These are phyloP conservation scores for Pichia cabralensis DNA, from an alignment of 805 yeast species.

Conservation along the genomic window DNA sequence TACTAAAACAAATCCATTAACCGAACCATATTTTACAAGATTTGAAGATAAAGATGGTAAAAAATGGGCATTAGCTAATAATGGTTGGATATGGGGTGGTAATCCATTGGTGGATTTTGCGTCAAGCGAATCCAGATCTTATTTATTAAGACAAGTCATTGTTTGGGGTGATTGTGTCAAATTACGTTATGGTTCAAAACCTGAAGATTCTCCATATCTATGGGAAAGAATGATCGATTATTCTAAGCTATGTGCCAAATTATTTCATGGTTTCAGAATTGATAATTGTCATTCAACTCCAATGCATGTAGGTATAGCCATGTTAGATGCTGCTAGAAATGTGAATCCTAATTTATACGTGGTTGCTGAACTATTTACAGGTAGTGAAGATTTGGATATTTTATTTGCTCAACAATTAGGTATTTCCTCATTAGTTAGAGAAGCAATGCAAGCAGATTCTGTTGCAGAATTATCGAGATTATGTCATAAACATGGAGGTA, in stretches of 20 bases:
- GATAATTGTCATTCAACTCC: conserved; percentile 98
- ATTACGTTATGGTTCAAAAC: conserved; percentile 68
- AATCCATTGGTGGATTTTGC: conserved; percentile 93
- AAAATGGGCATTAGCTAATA: conserved; percentile 73
- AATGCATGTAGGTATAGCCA: conserved; percentile 81
- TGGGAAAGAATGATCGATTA: conserved; percentile 86
- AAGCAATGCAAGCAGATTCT: conserved; percentile 95
- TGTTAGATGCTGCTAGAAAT: conserved; percentile 78
- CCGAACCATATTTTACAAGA: conserved; percentile 84
- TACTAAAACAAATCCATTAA: conserved; percentile 46
- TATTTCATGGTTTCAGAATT: conserved; percentile 82
- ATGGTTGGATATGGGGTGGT: conserved; percentile 99
- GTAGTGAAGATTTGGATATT: conserved; percentile 85
- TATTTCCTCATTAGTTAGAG: conserved; percentile 80
- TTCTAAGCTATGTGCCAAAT: conserved; percentile 56
- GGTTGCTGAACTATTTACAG: conserved; percentile 90
- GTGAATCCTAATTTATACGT: conserved; percentile 82
- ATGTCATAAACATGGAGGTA: conserved; percentile 88
- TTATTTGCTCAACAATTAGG: conserved; percentile 87
- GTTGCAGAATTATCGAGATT: conserved; percentile 78
- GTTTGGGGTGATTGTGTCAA: conserved; percentile 98
- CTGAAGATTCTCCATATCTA: conserved; percentile 76
- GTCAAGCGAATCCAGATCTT: conserved; percentile 64
- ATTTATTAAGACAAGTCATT: conserved; percentile 83
- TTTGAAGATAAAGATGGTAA: conserved; percentile 45